These are phyloP conservation scores for Capsella rubella DNA, from an alignment of 441 rosid species.

Conservation along the genomic window DNA sequence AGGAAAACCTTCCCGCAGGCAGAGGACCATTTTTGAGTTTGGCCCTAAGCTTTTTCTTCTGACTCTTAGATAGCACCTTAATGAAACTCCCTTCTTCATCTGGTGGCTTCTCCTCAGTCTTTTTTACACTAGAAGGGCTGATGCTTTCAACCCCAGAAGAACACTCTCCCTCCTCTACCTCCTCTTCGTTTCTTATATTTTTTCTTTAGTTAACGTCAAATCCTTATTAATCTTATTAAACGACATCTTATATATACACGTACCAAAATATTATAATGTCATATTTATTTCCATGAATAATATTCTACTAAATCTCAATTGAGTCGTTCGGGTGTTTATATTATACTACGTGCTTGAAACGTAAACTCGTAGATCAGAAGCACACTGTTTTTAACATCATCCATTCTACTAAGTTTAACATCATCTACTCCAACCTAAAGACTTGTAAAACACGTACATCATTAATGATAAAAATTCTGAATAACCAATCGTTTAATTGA, in stretches of 20 bases:
- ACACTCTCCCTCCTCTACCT: no score
- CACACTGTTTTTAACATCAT: not conserved
- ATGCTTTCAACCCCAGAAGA: no score
- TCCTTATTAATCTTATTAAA: conserved; percentile 15
- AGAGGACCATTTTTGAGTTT: no score
- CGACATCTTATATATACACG: not conserved
- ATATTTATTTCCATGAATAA: not conserved
- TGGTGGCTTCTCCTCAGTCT: no score
- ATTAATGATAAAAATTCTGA: conserved; percentile 9
- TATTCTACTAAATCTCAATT: not conserved
- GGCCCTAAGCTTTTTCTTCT: no score
- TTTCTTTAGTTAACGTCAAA: not conserved
- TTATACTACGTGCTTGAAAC: conserved; percentile 19
- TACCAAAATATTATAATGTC: not conserved
- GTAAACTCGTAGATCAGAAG: conserved; percentile 7
- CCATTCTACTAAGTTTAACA: no score
- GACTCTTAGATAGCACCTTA: no score
- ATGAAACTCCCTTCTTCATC: no score
- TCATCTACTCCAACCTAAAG: conserved; percentile 1
- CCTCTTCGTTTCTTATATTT: no score
- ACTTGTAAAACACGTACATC: conserved; percentile 40
- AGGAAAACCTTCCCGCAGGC: no score
- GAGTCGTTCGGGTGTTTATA: not conserved
- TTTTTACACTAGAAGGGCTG: no score
- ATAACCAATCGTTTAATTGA: not conserved